Conservation (phyloP, 1,284 basidiomycete species). For the Trametes polyzona region DNA sequence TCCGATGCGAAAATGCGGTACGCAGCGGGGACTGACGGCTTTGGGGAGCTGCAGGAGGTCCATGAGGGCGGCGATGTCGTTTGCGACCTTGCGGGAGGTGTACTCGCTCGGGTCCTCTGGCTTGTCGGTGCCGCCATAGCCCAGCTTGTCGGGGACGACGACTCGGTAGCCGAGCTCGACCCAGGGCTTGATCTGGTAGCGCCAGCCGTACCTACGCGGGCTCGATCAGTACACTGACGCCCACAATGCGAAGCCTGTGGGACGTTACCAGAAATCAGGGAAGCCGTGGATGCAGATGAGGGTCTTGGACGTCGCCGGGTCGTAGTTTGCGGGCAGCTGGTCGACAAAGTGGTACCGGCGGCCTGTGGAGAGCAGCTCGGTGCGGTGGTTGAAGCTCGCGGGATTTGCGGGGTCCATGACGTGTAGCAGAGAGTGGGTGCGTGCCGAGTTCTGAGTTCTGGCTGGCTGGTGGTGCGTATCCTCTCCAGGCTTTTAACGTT, state of each 20-base stretch:
- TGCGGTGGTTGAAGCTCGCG: slow-evolving; percentile 55
- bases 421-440: slow-evolving; percentile 2
- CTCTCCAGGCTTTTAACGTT: slow-evolving; percentile 17
- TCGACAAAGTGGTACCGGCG: slow-evolving; percentile 70
- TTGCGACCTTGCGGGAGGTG: slow-evolving; percentile 58
- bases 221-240: slow-evolving; percentile 1
- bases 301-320: slow-evolving; percentile 46
- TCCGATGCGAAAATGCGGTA: background rate
- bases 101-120: slow-evolving; percentile 59
- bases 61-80: slow-evolving; percentile 66
- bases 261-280: slow-evolving; percentile 62
- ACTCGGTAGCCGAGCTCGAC: slow-evolving; percentile 65
- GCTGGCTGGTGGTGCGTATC: background rate
- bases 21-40: slow-evolving; percentile 46
- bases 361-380: slow-evolving; percentile 55
- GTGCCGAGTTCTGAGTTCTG: too few species aligned
- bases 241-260: background rate
- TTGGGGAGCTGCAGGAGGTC: slow-evolving; percentile 54
- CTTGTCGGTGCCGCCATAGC: slow-evolving; percentile 71
- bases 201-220: slow-evolving; percentile 64
- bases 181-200: slow-evolving; percentile 72
- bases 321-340: slow-evolving; percentile 51
- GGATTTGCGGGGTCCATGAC: slow-evolving; percentile 55
- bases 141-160: slow-evolving; percentile 72
- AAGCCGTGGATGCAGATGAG: slow-evolving; percentile 77